These are phyloP conservation scores for Croton laevigatus DNA, from an alignment of 441 rosid species.

Conservation along the genomic window DNA sequence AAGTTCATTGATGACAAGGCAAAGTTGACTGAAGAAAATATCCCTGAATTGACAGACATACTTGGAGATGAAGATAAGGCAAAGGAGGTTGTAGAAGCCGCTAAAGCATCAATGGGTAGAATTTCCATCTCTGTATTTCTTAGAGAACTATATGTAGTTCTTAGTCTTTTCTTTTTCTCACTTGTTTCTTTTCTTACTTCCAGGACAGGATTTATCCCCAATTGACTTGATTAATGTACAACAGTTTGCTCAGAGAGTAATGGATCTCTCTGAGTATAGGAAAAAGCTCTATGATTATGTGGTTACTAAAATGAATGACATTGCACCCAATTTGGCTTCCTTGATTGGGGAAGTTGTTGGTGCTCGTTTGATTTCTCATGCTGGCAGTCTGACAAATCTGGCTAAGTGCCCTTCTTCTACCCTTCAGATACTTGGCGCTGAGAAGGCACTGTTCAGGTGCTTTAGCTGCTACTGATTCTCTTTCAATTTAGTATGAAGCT, in stretches of 20 bases:
- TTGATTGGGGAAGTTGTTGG: conserved; percentile 95
- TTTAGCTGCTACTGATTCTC: conserved; percentile 1
- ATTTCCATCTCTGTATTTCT: conserved; percentile 6
- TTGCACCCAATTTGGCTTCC: conserved; percentile 93
- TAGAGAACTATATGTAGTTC: neutral
- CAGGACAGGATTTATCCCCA: conserved; percentile 91
- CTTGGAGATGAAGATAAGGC: conserved; percentile 96
- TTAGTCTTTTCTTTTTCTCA: neutral
- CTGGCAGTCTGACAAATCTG: conserved; percentile 97
- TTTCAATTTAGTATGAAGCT: neutral
- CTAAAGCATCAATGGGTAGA: conserved; percentile 96
- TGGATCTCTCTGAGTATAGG: conserved; percentile 90
- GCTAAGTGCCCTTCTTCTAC: conserved; percentile 99
- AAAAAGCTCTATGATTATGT: conserved; percentile 88
- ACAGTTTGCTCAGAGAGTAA: conserved; percentile 78
- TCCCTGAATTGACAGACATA: conserved; percentile 69
- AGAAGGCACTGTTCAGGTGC: conserved; percentile 95
- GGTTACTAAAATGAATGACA: conserved; percentile 81
- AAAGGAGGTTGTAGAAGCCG: conserved; percentile 88
- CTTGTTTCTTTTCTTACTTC: conserved; percentile 8
- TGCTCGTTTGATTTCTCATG: conserved; percentile 95
- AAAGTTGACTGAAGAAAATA: conserved; percentile 65
- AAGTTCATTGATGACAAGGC: conserved; percentile 88
- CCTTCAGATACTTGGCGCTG: conserved; percentile 97
- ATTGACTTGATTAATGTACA: conserved; percentile 87